phyloP scores from a whole-genome alignment of 352 stramenopile species.

The Saprolegnia diclina region DNA sequence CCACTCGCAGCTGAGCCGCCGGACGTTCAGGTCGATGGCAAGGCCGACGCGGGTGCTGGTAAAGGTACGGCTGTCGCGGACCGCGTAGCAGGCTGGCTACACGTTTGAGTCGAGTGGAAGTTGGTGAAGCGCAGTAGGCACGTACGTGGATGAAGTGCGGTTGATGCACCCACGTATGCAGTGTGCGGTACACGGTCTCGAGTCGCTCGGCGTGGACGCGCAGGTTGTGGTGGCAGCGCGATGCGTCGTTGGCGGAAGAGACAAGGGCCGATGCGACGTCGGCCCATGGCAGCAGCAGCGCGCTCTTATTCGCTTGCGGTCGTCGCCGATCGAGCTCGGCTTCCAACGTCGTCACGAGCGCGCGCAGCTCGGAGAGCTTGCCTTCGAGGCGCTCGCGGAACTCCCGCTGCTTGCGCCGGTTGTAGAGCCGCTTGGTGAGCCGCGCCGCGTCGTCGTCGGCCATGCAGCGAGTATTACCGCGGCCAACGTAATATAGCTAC shows the following conservation, averaged over 20 bases:
- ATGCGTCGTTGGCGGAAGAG: background rate
- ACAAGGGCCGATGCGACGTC: background rate
- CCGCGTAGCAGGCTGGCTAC: background rate
- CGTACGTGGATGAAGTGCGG: background rate
- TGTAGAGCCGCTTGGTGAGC: conserved; percentile 9
- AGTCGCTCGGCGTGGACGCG: background rate
- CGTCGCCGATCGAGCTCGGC: background rate
- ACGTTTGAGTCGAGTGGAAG: too few relatives aligned
- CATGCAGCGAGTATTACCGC: background rate
- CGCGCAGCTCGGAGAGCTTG: background rate
- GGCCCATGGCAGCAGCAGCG: conserved; percentile 10
- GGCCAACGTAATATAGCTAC: background rate
- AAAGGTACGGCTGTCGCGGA: background rate
- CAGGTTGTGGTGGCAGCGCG: background rate
- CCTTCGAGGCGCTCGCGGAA: conserved; percentile 9
- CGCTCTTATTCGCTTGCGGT: background rate
- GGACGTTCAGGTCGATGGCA: background rate
- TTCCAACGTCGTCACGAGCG: background rate
- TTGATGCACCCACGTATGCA: conserved; percentile 4
- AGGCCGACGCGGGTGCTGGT: background rate
- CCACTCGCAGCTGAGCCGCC: conserved; percentile 7
- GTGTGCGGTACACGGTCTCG: background rate
- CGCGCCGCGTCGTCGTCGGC: background rate
- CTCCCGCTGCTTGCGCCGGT: conserved; percentile 18
- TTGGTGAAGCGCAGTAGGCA: too few relatives aligned